These are phyloP conservation scores for Oehlia diaphana DNA, from an alignment of 192 early-diverging fungal species.

Conservation along the genomic window DNA sequence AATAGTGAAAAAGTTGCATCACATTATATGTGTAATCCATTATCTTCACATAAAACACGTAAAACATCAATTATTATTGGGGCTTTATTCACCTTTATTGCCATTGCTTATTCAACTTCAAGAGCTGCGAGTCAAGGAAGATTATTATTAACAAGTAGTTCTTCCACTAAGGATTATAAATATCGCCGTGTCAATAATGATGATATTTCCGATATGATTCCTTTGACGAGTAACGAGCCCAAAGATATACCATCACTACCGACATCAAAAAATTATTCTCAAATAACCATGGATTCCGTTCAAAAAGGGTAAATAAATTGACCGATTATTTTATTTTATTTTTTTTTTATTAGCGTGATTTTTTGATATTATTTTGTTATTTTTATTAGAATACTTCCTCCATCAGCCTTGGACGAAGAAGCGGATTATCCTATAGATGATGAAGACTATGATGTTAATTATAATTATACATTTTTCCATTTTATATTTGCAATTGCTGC, in stretches of 20 bases:
- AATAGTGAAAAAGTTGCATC: slow-evolving; percentile 3
- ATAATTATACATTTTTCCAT: slow-evolving; percentile 96
- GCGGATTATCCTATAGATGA: slow-evolving; percentile 64
- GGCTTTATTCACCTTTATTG: slow-evolving; percentile 90
- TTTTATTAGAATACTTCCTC: slow-evolving; percentile 57
- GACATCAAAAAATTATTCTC: slow-evolving; percentile 34
- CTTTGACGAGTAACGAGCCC: slow-evolving; percentile 50
- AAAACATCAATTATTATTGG: slow-evolving; percentile 85
- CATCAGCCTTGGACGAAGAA: slow-evolving; percentile 65
- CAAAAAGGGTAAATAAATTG: slow-evolving; percentile 38
- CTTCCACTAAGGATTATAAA: neutral
- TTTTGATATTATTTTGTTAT: neutral
- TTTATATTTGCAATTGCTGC: slow-evolving; percentile 85
- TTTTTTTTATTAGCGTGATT: neutral
- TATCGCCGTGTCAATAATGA: neutral
- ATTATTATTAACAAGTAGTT: slow-evolving; percentile 59
- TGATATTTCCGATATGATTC: neutral
- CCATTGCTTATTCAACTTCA: slow-evolving; percentile 91
- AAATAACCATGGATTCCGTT: slow-evolving; percentile 44
- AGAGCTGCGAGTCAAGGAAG: slow-evolving; percentile 83
- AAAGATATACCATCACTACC: slow-evolving; percentile 5
- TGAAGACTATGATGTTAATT: slow-evolving; percentile 76
- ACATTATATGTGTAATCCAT: slow-evolving; percentile 76
- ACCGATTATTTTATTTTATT: neutral
- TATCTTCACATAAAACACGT: slow-evolving; percentile 68